Conservation (phyloP, 495 filamentous ascomycete species). For the Glonium stellatum region DNA sequence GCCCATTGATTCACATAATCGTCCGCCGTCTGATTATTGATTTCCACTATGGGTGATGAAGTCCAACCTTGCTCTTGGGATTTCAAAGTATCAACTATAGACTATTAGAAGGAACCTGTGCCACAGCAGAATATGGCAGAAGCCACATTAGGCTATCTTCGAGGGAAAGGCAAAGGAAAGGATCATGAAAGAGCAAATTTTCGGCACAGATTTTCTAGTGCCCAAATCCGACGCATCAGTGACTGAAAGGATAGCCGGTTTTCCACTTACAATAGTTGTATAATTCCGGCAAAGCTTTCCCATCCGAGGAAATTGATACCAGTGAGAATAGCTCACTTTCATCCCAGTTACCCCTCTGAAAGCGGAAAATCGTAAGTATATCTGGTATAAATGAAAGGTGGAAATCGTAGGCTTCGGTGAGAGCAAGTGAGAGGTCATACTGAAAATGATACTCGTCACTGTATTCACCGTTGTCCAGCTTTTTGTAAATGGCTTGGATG, state of each 20-base stretch:
- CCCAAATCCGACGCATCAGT: too few relatives aligned
- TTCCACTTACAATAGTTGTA: slow-evolving; percentile 1
- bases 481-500: slow-evolving; percentile 34
- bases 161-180: too few relatives aligned
- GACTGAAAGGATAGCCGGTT: background rate
- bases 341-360: slow-evolving; percentile 1
- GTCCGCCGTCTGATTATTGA: slow-evolving; percentile 30
- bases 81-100: background rate
- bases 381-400: slow-evolving; percentile 40
- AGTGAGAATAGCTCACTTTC: background rate
- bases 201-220: too few relatives aligned
- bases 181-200: too few relatives aligned
- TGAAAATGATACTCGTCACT: slow-evolving; percentile 40
- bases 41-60: slow-evolving; percentile 27
- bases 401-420: slow-evolving; percentile 39
- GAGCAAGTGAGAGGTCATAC: slow-evolving; percentile 36
- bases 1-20: slow-evolving; percentile 28
- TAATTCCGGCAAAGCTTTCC: slow-evolving; percentile 3
- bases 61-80: background rate
- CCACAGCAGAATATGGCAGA: too few relatives aligned
- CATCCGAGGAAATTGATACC: background rate
- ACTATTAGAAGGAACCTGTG: background rate
- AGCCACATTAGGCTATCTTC: too few relatives aligned
- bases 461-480: slow-evolving; percentile 35
- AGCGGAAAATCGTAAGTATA: slow-evolving; percentile 28